phyloP scores from a whole-genome alignment of 306 rosid genomes.

The Ormosia emarginata region DNA sequence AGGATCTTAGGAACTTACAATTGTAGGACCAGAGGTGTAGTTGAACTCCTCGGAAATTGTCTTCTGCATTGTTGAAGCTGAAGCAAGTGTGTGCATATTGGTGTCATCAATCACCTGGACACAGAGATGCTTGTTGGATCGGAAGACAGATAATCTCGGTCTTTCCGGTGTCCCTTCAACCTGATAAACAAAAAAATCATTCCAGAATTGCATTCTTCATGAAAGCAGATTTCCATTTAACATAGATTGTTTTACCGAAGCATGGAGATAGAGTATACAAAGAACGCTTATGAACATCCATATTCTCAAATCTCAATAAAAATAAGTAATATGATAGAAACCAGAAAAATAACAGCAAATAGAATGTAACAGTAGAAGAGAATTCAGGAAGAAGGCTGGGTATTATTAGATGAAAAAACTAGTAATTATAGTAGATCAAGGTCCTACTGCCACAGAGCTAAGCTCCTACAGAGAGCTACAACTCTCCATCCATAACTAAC shows the following conservation, averaged over 20 bases:
- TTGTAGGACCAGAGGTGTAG: conserved; percentile 75
- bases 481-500: no score
- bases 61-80: conserved; percentile 92
- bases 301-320: not conserved
- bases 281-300: not conserved
- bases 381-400: no score
- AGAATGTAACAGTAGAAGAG: no score
- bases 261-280: not conserved
- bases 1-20: conserved; percentile 51
- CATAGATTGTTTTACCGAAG: not conserved
- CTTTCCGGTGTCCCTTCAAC: conserved; percentile 95
- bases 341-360: no score
- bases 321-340: not conserved
- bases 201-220: conserved; percentile 14
- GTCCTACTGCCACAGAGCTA: no score
- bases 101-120: conserved; percentile 97
- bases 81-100: conserved; percentile 89
- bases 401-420: no score
- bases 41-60: conserved; percentile 64
- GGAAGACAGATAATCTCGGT: conserved; percentile 86
- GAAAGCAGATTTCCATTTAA: not conserved
- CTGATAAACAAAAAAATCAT: conserved; percentile 36
- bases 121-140: conserved; percentile 87
- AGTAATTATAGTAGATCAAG: no score
- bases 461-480: no score